A percentile compares a stretch with the other conserved stretches of the same genome.
Evolutionary conservation across 2,329 filamentous ascomycete species (phyloP).

Genomic region (Pyricularia pennisetigena): DNA sequence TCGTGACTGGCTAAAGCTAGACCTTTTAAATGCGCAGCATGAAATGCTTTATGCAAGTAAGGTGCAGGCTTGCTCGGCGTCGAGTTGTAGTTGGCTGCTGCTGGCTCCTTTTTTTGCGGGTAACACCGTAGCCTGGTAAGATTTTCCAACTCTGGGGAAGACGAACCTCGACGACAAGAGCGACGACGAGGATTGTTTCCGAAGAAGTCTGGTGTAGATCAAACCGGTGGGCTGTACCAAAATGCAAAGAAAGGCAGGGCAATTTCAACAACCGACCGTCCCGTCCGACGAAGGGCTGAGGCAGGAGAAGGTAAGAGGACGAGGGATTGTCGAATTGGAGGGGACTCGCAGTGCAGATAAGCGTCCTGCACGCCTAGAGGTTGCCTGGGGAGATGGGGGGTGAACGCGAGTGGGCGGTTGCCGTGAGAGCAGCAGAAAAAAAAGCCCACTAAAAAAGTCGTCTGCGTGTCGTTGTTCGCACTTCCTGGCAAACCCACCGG

Average conservation of each 20-base stretch:
- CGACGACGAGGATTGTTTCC: neutral
- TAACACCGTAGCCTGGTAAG: neutral
- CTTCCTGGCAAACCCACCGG: neutral
- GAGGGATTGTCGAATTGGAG: slow-evolving; percentile 1
- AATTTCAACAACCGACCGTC: slow-evolving; percentile 4
- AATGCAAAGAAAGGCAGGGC: neutral
- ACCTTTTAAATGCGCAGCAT: neutral
- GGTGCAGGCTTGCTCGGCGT: neutral
- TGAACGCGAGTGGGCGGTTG: slow-evolving; percentile 1
- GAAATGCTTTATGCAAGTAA: slow-evolving; percentile 1
- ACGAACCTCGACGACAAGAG: neutral
- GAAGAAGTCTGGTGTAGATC: neutral
- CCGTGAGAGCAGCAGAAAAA: neutral
- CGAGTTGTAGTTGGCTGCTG: neutral
- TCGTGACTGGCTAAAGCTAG: neutral
- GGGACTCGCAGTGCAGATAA: slow-evolving; percentile 4
- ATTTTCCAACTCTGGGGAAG: neutral
- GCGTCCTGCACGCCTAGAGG: slow-evolving; percentile 5
- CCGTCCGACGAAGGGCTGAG: slow-evolving; percentile 6
- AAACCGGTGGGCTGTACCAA: slow-evolving; percentile 1
- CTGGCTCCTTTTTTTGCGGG: neutral
- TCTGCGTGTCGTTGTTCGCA: neutral
- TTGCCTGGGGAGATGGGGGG: slow-evolving; percentile 11
- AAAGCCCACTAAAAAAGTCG: neutral
- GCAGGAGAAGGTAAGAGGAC: neutral